A percentile compares a stretch with the other conserved stretches of the same genome.
Conservation (phyloP, 331 rosid genomes). For the Ulmus americana region DNA sequence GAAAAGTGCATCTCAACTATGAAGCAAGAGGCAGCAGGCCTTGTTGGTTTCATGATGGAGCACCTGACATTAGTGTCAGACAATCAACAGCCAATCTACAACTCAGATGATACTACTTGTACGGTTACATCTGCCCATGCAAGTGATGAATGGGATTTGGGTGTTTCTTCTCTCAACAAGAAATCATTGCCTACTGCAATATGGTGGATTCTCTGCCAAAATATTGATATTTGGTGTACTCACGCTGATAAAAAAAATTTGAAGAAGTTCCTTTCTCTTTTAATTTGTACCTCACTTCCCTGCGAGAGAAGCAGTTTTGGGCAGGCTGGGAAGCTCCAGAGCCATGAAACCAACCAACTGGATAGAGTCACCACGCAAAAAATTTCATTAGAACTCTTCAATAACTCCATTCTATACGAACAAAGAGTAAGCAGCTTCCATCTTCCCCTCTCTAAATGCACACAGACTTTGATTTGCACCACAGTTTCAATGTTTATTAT, state of each 20-base stretch:
- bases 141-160: constrained; percentile 49
- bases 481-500: not conserved
- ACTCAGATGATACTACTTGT: constrained; percentile 29
- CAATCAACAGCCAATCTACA: constrained; percentile 32
- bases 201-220: constrained; percentile 80
- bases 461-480: not conserved
- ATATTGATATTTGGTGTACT: constrained; percentile 68
- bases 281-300: constrained; percentile 50
- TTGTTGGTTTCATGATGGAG: constrained; percentile 65
- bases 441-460: not conserved
- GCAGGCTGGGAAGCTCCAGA: constrained; percentile 26
- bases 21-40: constrained; percentile 68
- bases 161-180: constrained; percentile 40
- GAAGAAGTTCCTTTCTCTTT: constrained; percentile 52
- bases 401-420: constrained; percentile 58
- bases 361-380: constrained; percentile 47
- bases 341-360: constrained; percentile 30
- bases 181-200: constrained; percentile 60
- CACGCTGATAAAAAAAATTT: constrained; percentile 68
- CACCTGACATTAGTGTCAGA: constrained; percentile 39
- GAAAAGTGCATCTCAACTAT: constrained; percentile 34
- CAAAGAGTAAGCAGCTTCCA: constrained; percentile 53
- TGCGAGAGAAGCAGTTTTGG: constrained; percentile 32
- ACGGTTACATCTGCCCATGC: constrained; percentile 28
- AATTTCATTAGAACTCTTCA: constrained; percentile 61